Percentiles rank a stretch among this genome's conserved stretches.
These are phyloP conservation scores for Arthrobotrys megalospora DNA, from an alignment of 2,329 filamentous ascomycete genomes.

Conservation along the genomic window DNA sequence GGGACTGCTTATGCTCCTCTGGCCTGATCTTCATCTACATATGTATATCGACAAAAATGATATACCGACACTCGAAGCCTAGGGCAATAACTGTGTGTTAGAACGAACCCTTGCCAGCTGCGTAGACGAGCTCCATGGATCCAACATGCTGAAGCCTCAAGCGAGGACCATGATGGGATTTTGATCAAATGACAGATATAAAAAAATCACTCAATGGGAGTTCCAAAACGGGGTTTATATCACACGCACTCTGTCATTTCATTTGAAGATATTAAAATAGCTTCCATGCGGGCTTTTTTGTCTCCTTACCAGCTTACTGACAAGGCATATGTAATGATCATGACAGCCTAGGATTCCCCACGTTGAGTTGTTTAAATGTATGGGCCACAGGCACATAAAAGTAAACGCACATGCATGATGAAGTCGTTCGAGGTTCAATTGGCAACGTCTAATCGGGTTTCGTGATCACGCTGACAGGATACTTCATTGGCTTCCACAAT, in stretches of 20 bases:
- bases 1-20: slow-evolving; percentile 27
- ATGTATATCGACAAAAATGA: slow-evolving; percentile 6
- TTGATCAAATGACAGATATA: slow-evolving; percentile 57
- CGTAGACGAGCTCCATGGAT: slow-evolving; percentile 56
- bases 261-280: slow-evolving; percentile 27
- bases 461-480: slow-evolving; percentile 2
- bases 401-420: slow-evolving; percentile 26
- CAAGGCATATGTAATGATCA: slow-evolving; percentile 12
- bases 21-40: slow-evolving; percentile 10
- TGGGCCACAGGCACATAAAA: not conserved
- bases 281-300: slow-evolving; percentile 17
- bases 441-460: slow-evolving; percentile 7
- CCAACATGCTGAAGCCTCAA: slow-evolving; percentile 28
- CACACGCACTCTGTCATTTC: slow-evolving; percentile 32
- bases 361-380: slow-evolving; percentile 54
- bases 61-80: not conserved
- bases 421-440: slow-evolving; percentile 19
- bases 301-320: slow-evolving; percentile 16
- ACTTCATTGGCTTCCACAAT: slow-evolving; percentile 30
- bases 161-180: slow-evolving; percentile 26
- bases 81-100: slow-evolving; percentile 2
- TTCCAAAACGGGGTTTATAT: slow-evolving; percentile 54
- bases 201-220: slow-evolving; percentile 51
- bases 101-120: slow-evolving; percentile 7
- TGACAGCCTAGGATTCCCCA: slow-evolving; percentile 49